phyloP scores from a whole-genome alignment of 2,329 filamentous ascomycete genomes.

The Raffaelea deltoideospora region DNA sequence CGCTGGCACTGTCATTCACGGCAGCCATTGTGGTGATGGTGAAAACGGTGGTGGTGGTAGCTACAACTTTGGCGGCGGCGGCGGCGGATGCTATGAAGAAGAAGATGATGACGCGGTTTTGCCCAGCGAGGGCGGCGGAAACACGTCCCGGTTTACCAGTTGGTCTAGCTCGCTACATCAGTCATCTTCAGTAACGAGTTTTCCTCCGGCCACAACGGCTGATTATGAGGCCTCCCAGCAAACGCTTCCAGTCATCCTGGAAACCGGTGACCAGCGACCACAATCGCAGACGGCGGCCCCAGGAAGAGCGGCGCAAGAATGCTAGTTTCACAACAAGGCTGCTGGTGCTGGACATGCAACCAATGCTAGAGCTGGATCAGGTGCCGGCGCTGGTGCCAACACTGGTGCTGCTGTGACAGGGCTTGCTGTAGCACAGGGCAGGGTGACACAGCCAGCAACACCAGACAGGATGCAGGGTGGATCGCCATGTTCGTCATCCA shows the following conservation, averaged over 20 bases:
- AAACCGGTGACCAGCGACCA: conserved; percentile 2
- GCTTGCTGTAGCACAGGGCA: too few relatives aligned
- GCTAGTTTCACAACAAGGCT: too few relatives aligned
- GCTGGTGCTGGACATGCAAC: too few relatives aligned
- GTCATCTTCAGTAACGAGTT: conserved; percentile 3
- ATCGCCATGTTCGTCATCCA: not conserved
- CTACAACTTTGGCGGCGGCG: not conserved
- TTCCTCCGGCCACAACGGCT: not conserved
- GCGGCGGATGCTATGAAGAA: not conserved
- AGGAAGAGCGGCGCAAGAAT: too few relatives aligned
- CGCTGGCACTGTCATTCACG: conserved; percentile 1
- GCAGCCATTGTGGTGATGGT: not conserved
- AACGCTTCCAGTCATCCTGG: conserved; percentile 1
- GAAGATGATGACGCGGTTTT: not conserved
- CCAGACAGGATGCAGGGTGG: not conserved
- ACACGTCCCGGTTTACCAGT: conserved; percentile 9
- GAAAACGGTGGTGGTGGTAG: not conserved
- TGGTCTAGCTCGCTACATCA: conserved; percentile 7
- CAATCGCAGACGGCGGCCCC: too few relatives aligned
- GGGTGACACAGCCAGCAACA: not conserved
- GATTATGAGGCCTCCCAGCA: too few relatives aligned
- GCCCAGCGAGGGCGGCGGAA: conserved; percentile 1
- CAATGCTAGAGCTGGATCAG: too few relatives aligned
- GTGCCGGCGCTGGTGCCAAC: too few relatives aligned
- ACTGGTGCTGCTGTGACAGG: too few relatives aligned